Evolutionary conservation across 805 yeast species (phyloP).

Genomic region (Cyberlindnera amylophila): DNA sequence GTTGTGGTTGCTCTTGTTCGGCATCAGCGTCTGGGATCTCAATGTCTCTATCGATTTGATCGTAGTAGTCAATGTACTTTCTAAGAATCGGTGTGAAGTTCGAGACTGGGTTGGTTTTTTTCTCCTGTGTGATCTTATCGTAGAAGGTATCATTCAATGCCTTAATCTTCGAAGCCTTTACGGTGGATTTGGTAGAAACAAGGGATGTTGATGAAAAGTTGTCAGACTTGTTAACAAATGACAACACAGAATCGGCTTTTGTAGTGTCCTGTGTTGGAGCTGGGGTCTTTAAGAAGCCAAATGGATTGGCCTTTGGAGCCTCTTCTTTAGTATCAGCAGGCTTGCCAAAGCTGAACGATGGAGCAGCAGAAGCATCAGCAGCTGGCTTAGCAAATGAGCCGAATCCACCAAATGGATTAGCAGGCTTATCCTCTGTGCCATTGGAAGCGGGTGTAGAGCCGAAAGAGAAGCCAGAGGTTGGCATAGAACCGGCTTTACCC

Average conservation of each 20-base stretch:
- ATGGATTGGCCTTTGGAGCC: slow-evolving; percentile 12
- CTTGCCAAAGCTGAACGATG: slow-evolving; percentile 11
- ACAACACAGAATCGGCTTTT: slow-evolving; percentile 7
- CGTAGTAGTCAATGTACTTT: slow-evolving; percentile 56
- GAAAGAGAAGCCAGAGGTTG: slow-evolving; percentile 10
- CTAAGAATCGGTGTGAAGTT: slow-evolving; percentile 51
- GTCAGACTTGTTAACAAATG: slow-evolving; percentile 5
- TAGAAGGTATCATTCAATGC: slow-evolving; percentile 65
- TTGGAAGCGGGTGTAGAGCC: slow-evolving; percentile 3
- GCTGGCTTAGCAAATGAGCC: slow-evolving; percentile 11
- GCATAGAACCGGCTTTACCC: slow-evolving; percentile 17
- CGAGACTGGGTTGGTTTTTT: slow-evolving; percentile 44
- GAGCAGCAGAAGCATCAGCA: slow-evolving; percentile 6
- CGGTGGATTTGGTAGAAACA: slow-evolving; percentile 23
- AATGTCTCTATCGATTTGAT: slow-evolving; percentile 32
- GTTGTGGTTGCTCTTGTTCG: slow-evolving; percentile 8
- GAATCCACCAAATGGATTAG: slow-evolving; percentile 14
- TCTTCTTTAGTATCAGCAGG: slow-evolving; percentile 7
- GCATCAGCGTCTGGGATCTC: slow-evolving; percentile 21
- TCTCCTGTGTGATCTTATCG: slow-evolving; percentile 41
- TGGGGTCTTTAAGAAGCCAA: slow-evolving; percentile 8
- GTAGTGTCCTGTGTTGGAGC: neutral
- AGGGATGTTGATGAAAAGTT: slow-evolving; percentile 4
- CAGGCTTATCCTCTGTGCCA: slow-evolving; percentile 1
- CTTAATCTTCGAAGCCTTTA: slow-evolving; percentile 46